Conservation (phyloP, 257 asterid genomes). For the Jacaranda mimosifolia region DNA sequence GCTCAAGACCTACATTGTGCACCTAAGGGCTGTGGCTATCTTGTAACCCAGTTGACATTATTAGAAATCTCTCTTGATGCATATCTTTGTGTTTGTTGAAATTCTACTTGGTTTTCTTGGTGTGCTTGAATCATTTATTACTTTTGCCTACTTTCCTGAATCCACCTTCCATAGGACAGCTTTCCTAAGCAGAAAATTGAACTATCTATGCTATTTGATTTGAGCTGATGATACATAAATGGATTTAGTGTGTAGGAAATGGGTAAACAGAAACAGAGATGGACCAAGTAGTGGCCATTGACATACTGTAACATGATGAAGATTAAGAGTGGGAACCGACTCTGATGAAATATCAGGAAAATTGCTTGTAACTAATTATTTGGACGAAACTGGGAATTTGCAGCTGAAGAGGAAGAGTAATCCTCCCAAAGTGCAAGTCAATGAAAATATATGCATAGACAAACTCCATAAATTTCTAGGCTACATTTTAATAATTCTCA, state of each 20-base stretch:
- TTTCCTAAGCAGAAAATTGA: not conserved
- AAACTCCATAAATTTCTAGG: not conserved
- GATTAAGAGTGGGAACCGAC: not conserved
- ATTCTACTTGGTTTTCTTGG: slow-evolving; percentile 22
- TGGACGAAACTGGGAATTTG: not conserved
- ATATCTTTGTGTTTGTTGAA: not conserved
- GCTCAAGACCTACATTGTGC: not conserved
- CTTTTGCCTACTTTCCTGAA: not conserved
- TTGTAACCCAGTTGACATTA: not conserved
- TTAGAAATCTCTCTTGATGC: not conserved
- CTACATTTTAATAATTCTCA: slow-evolving; percentile 3
- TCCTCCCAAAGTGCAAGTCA: not conserved
- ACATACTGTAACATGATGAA: not conserved
- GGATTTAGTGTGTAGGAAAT: not conserved
- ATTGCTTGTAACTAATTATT: slow-evolving; percentile 11
- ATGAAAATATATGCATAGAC: not conserved
- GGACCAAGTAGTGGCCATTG: not conserved
- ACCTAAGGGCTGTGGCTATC: not conserved
- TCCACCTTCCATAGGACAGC: not conserved
- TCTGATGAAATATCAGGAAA: not conserved
- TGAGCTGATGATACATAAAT: not conserved
- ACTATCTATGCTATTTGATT: not conserved
- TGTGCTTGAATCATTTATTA: not conserved
- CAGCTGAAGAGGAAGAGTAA: not conserved
- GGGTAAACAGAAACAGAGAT: not conserved